Base-by-base conservation (phyloP, 192 early-diverging fungal genomes). In the Coemansia sp. region DNA sequence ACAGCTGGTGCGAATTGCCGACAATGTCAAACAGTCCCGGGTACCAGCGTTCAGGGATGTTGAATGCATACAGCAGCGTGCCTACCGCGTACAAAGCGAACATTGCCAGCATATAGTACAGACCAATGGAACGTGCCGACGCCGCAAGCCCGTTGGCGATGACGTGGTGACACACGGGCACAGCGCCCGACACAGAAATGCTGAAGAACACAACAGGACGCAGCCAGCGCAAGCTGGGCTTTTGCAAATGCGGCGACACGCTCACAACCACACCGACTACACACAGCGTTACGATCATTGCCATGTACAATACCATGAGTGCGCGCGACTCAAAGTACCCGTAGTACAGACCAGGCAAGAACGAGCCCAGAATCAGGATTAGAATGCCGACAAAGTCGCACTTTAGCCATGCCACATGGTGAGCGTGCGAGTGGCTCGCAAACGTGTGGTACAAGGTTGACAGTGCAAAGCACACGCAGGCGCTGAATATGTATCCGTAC, bases 331-430 rank as follows among this genome's bases (percentile, higher is more conserved):
- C 89, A 64, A 84, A 88, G 60, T 89, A 88, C 48, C 70, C 62
- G 72, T 84, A 84, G 72, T 62, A 81, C 53, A 81, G 56, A 5
- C 76, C 22, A 1, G 83, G 78, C 41, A 75, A 65, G 60, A 69
- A 84, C 22, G 83, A 84, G 0, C 78, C 78, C 43, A 89, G 84
- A 54, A 93, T 94, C 45, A 95, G 78, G 11, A 86, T 65, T 17
- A 93, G 90, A 61, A 96, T 98, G 14, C 94, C 94, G 21, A 91
- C 84, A 84, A 95, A 98, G 73, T 96, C 95, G 60, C 91, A 91
- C 70, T 92, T 86, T 83, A 93, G 96, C 89, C 90, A 94, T 3
- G 61, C 72, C 29, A 58, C 41, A 58, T 73, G 64, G 39, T 88
- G 87, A 2, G 60, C 62, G 43, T 86, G 86, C 48, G 94, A 96